These are phyloP conservation scores for Celoporthe dispersa DNA, from an alignment of 2,329 filamentous ascomycete genomes.

Conservation along the genomic window DNA sequence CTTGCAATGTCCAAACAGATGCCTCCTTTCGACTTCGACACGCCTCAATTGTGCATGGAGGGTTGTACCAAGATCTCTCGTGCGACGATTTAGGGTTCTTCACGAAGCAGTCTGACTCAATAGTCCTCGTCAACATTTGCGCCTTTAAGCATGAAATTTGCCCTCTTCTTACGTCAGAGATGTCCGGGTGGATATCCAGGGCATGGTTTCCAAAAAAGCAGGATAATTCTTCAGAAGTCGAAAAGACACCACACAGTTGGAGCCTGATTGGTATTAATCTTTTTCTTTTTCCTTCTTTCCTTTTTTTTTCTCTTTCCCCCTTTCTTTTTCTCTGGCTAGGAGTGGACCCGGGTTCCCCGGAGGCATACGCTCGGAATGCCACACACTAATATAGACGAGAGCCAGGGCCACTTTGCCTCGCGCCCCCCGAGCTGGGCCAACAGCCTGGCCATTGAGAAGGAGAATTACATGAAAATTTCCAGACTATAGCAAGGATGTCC, in stretches of 20 bases:
- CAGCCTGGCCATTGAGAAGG: background rate
- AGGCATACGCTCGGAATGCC: background rate
- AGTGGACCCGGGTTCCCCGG: background rate
- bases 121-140: background rate
- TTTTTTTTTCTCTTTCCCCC: background rate
- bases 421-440: background rate
- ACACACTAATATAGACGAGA: background rate
- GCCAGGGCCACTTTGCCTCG: background rate
- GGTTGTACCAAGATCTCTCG: background rate
- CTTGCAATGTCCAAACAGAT: background rate
- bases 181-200: background rate
- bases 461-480: background rate
- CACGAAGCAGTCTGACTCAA: background rate
- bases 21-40: background rate
- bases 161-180: slow-evolving; percentile 1
- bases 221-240: background rate
- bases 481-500: background rate
- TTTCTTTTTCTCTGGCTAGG: background rate
- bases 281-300: background rate
- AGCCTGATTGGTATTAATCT: background rate
- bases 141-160: background rate
- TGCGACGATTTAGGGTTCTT: background rate
- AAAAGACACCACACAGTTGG: background rate
- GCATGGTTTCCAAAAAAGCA: background rate
- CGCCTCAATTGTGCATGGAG: background rate